Base-by-base conservation (phyloP, 352 stramenopile species). In the Globisporangium nodosum region DNA sequence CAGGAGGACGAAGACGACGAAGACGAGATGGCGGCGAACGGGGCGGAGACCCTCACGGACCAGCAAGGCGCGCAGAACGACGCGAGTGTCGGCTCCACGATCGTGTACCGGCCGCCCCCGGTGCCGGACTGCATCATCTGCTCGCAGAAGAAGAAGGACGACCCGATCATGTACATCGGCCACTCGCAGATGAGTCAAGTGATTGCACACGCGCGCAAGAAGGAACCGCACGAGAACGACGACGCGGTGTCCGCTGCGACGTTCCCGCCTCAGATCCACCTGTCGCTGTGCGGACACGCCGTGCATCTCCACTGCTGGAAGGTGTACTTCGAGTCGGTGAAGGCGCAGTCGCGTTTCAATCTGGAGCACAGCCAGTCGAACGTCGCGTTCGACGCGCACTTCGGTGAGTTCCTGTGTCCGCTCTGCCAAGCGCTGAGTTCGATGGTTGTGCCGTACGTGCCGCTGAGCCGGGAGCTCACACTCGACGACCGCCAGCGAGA, bases 361-460 rank as follows among this genome's bases (percentile, higher is more conserved):
- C 52, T 88, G 18, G 81, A 89, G 62, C 76, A 92, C 52, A 85
- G 66, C 27, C 79, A 89, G 62, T 82, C 78, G 20, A 90, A 88
- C 48, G 88, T 95, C 18, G 85, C 86, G 15, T 93, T 96, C 31
- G 85, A 97, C 53, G 79, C 92, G 0, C 63, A 89, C 43, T 82
- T 84, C 49, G 79, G 83, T 13, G 89, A 97, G 65, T 97, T 96
- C 53, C 69, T 97, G 15, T 97, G 90, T 49, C 90, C 90, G 5
- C 64, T 97, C 16, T 97, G 90, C 56, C 94, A 97, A 61, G 74
- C 77, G 15, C 73, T 97, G 16, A 96, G 86, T 61, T 97, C 92
- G n/a, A 90, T 94, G 68, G 70, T 97, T 2, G 73, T 97, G 33
- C 89, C 89, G 12, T 87, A 89, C 53, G 57, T 96, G 5, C 69